phyloP scores from a whole-genome alignment of 179 eudicot species.

The Corrigiola litoralis region DNA sequence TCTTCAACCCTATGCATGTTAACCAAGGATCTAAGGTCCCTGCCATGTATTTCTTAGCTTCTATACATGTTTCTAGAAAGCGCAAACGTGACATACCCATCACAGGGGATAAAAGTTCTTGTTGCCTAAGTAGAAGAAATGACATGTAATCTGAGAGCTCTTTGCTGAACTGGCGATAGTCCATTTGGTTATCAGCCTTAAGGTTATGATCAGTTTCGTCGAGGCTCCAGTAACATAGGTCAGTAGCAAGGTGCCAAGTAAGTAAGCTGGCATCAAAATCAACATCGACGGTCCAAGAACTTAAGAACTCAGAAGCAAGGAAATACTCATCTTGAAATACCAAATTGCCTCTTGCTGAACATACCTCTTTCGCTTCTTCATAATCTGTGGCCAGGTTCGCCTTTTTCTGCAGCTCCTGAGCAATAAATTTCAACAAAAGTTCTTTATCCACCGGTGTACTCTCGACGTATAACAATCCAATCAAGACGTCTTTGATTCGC shows the following conservation, averaged over 20 bases:
- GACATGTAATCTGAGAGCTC: conserved; percentile 16
- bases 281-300: not conserved
- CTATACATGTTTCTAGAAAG: not conserved
- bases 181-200: not conserved
- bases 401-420: not conserved
- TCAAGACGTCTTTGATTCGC: not conserved
- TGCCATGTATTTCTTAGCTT: not conserved
- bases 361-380: not conserved
- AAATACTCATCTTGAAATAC: not conserved
- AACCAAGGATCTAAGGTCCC: not conserved
- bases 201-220: not conserved
- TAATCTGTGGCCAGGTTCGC: not conserved
- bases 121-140: conserved; percentile 14
- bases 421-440: not conserved
- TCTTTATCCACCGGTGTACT: not conserved
- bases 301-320: not conserved
- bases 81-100: conserved; percentile 13
- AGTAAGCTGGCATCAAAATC: conserved; percentile 13
- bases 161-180: not conserved
- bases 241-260: conserved; percentile 15
- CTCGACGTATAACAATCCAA: not conserved
- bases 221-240: not conserved
- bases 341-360: not conserved
- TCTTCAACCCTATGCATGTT: not conserved
- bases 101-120: not conserved